Conservation (phyloP, 352 stramenopile genomes). For the Phytophthora cryptogea region DNA sequence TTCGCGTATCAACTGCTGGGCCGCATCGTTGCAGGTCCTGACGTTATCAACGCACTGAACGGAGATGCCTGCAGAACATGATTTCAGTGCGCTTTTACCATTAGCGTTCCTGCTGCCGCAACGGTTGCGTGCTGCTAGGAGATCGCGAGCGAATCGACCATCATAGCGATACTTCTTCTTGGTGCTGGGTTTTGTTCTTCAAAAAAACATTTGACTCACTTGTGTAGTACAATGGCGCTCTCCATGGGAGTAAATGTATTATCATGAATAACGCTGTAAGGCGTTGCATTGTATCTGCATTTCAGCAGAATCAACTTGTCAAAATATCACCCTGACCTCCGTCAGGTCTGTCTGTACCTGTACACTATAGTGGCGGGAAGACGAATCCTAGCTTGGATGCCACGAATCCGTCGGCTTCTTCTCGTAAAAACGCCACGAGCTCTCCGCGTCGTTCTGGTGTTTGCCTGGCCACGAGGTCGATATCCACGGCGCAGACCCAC, state of each 20-base stretch:
- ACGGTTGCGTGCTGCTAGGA: neutral
- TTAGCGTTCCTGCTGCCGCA: neutral
- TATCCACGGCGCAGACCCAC: slow-evolving; percentile 33
- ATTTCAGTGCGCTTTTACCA: slow-evolving; percentile 5
- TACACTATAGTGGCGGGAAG: slow-evolving; percentile 33
- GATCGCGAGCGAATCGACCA: neutral
- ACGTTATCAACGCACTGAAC: slow-evolving; percentile 11
- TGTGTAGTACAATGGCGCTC: neutral
- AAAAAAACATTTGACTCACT: neutral
- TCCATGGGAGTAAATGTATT: slow-evolving; percentile 13
- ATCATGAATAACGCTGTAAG: slow-evolving; percentile 26
- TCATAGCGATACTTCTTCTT: neutral
- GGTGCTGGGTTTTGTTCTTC: neutral
- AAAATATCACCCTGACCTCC: neutral
- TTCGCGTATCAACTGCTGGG: neutral
- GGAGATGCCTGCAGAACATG: slow-evolving; percentile 7
- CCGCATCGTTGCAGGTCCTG: neutral
- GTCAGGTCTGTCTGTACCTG: neutral
- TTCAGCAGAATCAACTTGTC: slow-evolving; percentile 20
- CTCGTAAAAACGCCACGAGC: slow-evolving; percentile 34
- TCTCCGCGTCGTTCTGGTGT: slow-evolving; percentile 25
- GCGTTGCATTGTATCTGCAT: slow-evolving; percentile 26
- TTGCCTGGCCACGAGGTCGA: slow-evolving; percentile 28
- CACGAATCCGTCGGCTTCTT: slow-evolving; percentile 36
- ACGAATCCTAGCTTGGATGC: slow-evolving; percentile 30